Evolutionary conservation across 805 yeast genomes (phyloP).

Genomic region (Yarrowia porcina): DNA sequence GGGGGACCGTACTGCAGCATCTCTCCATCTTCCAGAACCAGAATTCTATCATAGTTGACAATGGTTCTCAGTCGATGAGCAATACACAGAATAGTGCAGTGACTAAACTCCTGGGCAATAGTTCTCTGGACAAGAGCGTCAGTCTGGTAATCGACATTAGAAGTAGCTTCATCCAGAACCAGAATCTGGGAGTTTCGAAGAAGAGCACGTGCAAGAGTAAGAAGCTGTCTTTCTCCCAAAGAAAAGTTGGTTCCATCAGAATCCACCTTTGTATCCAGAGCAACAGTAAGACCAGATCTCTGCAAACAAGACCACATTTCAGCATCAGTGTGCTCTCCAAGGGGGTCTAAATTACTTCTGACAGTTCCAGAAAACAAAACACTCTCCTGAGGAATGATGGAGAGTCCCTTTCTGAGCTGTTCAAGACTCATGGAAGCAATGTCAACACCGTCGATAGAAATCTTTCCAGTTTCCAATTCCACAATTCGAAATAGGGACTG

Average conservation of each 20-base stretch:
- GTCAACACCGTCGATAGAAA: conserved; percentile 67
- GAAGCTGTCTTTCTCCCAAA: conserved; percentile 66
- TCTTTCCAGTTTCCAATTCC: conserved; percentile 53
- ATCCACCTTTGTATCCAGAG: conserved; percentile 57
- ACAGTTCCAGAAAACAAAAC: conserved; percentile 77
- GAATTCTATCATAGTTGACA: conserved; percentile 53
- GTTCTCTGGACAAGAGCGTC: conserved; percentile 65
- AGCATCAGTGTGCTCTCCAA: conserved; percentile 52
- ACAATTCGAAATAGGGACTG: conserved; percentile 64
- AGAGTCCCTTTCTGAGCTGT: conserved; percentile 65
- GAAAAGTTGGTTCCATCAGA: conserved; percentile 74
- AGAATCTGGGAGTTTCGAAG: conserved; percentile 60
- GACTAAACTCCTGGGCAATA: conserved; percentile 54
- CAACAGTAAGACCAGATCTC: conserved; percentile 56
- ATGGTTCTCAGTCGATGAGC: conserved; percentile 70
- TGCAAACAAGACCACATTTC: conserved; percentile 67
- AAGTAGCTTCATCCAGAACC: conserved; percentile 74
- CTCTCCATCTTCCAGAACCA: conserved; percentile 59
- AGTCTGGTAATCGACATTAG: conserved; percentile 71
- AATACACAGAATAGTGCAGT: conserved; percentile 67
- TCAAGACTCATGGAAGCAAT: conserved; percentile 60
- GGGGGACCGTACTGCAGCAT: conserved; percentile 57
- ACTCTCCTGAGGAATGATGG: conserved; percentile 89
- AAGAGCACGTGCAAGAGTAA: conserved; percentile 68
- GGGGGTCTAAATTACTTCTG: conserved; percentile 76